Conservation (phyloP, 306 rosid species). For the Cucurbita moschata region DNA sequence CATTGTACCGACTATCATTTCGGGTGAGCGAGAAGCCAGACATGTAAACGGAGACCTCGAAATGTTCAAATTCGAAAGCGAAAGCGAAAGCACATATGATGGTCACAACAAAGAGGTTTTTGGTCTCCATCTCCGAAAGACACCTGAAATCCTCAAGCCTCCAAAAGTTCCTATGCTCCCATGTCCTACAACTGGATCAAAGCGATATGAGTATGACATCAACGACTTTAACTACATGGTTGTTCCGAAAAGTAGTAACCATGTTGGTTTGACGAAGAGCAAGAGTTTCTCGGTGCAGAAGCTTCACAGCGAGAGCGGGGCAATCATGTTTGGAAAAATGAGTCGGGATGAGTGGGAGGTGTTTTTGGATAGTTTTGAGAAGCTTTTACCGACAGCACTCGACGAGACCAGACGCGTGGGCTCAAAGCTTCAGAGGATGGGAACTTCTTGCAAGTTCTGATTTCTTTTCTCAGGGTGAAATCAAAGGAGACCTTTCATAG, state of each 20-base stretch:
- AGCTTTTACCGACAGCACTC: constrained; percentile 32
- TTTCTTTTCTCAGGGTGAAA: not conserved
- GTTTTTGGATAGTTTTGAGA: constrained; percentile 42
- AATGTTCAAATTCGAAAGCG: constrained; percentile 8
- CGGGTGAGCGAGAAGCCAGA: constrained; percentile 1
- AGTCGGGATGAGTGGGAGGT: constrained; percentile 44
- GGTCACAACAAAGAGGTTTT: constrained; percentile 5
- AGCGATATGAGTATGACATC: not conserved
- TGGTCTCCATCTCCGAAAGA: constrained; percentile 15
- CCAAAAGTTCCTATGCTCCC: constrained; percentile 14
- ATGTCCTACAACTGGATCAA: constrained; percentile 11
- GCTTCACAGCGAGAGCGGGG: constrained; percentile 19
- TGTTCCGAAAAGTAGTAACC: not conserved
- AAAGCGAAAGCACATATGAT: constrained; percentile 10
- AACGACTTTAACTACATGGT: not conserved
- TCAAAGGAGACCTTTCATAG: constrained; percentile 4
- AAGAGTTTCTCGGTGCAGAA: constrained; percentile 21
- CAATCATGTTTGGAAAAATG: constrained; percentile 54
- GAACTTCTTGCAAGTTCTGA: constrained; percentile 39
- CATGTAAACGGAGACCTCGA: constrained; percentile 11
- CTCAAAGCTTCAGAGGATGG: constrained; percentile 29
- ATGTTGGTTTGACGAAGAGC: constrained; percentile 11
- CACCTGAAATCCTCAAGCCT: constrained; percentile 7
- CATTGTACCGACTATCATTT: constrained; percentile 11
- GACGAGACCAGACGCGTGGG: constrained; percentile 24